Evolutionary conservation across 768 basidiomycete genomes (phyloP), one percentile per base, ranked within the genome.

Genomic region (Russula sp.): DNA sequence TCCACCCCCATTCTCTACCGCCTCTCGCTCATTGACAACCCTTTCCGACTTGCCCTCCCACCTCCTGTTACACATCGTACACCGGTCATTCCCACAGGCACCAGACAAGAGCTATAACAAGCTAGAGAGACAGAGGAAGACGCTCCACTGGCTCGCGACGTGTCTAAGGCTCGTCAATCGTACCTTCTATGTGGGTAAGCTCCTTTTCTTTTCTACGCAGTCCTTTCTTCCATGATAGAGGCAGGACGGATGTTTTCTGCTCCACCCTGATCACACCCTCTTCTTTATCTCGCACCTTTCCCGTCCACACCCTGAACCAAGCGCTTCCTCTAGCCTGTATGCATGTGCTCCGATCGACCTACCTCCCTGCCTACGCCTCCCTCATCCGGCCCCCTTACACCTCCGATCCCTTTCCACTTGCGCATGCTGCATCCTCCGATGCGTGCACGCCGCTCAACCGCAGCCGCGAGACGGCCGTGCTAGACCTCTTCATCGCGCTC

Each of bases 401-500:
- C 4, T 87, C 86, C 50, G 89, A 94, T 67, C 89, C 91, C 0
- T 93, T 91, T 74, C 89, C 63, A 9, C 59, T 55, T 47, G 34
- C 62, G 6, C 39, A 59, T 3, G 32, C 40, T 3, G 57, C 51
- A 2, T 39, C 68, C 16, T 44, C 68, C 39, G 68, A 71, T 49
- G 34, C 64, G 11, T 55, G 56, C 42, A 57, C 54, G n/a, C 45
- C 83, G 6, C 75, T 77, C 22, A 77, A 80, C 35, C 53, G 80
- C 39, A 89, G 91, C 69, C 84, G 90, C 64, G 91, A 93, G 71
- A 89, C 90, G 0, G 73, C 75, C 59, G 80, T 87, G 18, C 81
- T 94, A 22, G 91, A 94, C 76, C 79, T 80, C 62, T 92, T 89
- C 78, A 87, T 94, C 53, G 83, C 84, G 3, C 81, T 93, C 69